A percentile compares a stretch with the other conserved stretches of the same genome.
These are phyloP conservation scores for Rhizopus stolonifer DNA, from an alignment of 371 early-diverging fungal genomes.

Conservation along the genomic window DNA sequence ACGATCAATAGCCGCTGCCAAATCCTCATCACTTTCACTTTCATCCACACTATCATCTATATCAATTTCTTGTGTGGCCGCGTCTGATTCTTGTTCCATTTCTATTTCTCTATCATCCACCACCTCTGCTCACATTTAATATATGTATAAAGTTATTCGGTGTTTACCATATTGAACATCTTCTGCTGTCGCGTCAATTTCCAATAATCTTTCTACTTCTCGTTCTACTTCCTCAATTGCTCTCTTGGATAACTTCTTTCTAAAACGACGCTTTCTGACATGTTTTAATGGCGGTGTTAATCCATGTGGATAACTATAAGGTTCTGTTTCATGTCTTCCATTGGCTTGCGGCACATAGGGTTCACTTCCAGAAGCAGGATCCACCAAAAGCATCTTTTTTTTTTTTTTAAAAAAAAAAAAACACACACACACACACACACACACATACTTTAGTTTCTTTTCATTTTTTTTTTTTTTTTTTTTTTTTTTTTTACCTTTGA, in stretches of 20 bases:
- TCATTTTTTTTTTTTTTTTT: too few species aligned
- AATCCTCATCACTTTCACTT: constrained; percentile 49
- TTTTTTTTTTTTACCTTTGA: too few species aligned
- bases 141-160: constrained; percentile 2
- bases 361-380: constrained; percentile 37
- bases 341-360: constrained; percentile 28
- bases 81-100: constrained; percentile 43
- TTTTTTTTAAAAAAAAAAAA: too few species aligned
- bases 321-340: constrained; percentile 37
- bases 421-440: too few species aligned
- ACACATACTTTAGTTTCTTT: too few species aligned
- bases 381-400: constrained; percentile 70
- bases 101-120: constrained; percentile 48
- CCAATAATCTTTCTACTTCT: constrained; percentile 83
- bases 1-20: constrained; percentile 49
- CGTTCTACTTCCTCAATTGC: constrained; percentile 89
- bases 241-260: constrained; percentile 85
- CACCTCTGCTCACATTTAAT: constrained; percentile 28
- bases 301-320: constrained; percentile 82
- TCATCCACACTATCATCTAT: constrained; percentile 46
- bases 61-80: constrained; percentile 50
- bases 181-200: constrained; percentile 81
- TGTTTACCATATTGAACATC: constrained; percentile 66
- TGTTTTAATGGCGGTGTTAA: constrained; percentile 89
- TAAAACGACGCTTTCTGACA: constrained; percentile 84